Conservation (phyloP, 139 green algal species). For the Pleodorina starrii region DNA sequence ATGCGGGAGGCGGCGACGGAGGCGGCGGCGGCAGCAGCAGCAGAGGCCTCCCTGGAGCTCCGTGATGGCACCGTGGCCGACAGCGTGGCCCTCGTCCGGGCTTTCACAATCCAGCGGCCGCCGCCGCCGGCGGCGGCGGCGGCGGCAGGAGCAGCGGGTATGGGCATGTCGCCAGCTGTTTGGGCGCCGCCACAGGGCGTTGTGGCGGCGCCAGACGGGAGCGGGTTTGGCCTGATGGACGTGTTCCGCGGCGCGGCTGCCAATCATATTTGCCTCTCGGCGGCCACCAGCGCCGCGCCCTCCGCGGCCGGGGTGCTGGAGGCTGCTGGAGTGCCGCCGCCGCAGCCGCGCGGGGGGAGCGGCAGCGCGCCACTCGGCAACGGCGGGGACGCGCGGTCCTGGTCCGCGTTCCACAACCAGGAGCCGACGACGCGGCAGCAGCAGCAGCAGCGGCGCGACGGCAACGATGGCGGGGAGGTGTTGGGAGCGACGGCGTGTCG, state of each 20-base stretch:
- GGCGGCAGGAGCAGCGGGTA: too few species aligned
- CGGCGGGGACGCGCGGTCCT: too few species aligned
- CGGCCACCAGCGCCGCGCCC: background rate
- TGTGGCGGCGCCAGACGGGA: background rate
- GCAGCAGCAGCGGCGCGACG: too few species aligned
- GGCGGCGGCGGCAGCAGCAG: background rate
- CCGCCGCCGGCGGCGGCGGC: background rate
- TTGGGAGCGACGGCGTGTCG: too few species aligned
- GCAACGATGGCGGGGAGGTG: too few species aligned
- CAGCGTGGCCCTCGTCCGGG: conserved; percentile 9
- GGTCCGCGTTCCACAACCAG: too few species aligned
- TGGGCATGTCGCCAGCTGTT: too few species aligned
- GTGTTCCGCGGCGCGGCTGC: conserved; percentile 35
- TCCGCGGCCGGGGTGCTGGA: background rate
- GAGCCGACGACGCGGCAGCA: too few species aligned
- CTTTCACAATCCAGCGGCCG: background rate
- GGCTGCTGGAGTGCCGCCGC: background rate
- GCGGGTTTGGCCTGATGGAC: conserved; percentile 21
- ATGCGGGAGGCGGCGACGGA: background rate
- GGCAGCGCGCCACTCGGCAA: too few species aligned
- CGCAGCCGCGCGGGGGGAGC: too few species aligned
- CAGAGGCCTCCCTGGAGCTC: background rate
- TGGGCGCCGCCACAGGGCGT: background rate
- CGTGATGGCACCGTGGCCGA: background rate
- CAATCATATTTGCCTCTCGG: background rate